phyloP scores from a whole-genome alignment of 768 basidiomycete genomes.

The Dioszegia aurantiaca region DNA sequence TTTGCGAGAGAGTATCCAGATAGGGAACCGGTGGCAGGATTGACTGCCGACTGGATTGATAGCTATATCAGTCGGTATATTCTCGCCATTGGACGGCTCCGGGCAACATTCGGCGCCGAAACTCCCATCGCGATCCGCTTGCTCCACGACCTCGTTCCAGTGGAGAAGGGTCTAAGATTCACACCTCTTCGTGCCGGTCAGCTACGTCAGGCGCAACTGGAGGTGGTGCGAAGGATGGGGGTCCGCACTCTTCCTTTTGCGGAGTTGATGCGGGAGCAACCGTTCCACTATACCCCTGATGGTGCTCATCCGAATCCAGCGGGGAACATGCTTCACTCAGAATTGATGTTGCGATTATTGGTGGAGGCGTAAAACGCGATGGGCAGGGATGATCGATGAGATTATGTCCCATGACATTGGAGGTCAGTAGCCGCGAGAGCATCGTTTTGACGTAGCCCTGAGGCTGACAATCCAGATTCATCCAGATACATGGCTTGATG shows the following conservation, averaged over 20 bases:
- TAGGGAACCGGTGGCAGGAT: not conserved
- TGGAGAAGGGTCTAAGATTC: not conserved
- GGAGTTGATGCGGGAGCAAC: not conserved
- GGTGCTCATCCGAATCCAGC: not conserved
- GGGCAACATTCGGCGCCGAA: not conserved
- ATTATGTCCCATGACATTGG: no score
- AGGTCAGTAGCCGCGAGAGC: no score
- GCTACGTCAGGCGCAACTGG: slow-evolving; percentile 1
- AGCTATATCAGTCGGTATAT: not conserved
- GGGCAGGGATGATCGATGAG: no score
- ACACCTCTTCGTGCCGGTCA: not conserved
- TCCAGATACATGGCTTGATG: no score
- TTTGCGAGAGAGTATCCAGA: not conserved
- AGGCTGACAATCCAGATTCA: no score
- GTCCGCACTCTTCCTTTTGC: not conserved
- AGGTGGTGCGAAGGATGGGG: not conserved
- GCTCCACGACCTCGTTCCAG: not conserved
- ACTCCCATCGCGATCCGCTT: not conserved
- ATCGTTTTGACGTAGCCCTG: no score
- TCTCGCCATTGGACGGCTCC: not conserved
- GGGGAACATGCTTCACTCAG: slow-evolving; percentile 2
- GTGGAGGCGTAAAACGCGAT: not conserved
- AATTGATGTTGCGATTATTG: not conserved
- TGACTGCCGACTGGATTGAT: not conserved
- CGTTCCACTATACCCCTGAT: not conserved